Conservation (phyloP, 305 asterid genomes). For the Fraxinus floribunda region DNA sequence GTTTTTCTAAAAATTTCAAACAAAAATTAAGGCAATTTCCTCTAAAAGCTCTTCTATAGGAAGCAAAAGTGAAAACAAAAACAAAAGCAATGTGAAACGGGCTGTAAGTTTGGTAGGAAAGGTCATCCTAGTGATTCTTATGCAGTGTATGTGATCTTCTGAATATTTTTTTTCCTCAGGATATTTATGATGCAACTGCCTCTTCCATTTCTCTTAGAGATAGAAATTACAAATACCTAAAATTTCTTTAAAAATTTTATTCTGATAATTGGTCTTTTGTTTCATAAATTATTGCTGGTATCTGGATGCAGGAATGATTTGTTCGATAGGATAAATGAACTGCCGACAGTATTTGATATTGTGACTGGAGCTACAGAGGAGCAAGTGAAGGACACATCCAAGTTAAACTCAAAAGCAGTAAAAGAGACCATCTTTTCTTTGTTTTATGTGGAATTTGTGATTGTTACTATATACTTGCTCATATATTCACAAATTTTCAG, state of each 20-base stretch:
- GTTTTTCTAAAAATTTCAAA: no score
- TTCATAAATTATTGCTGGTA: constrained; percentile 7
- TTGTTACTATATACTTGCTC: background rate
- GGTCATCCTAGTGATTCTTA: background rate
- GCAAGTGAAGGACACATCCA: constrained; percentile 38
- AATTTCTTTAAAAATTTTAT: background rate
- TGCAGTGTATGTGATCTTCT: background rate
- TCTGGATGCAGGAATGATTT: constrained; percentile 44
- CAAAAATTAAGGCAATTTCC: background rate
- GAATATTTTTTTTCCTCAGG: background rate
- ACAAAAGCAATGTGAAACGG: background rate
- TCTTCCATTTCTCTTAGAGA: background rate
- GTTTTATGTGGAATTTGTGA: background rate
- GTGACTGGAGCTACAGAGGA: constrained; percentile 45
- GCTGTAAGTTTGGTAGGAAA: background rate
- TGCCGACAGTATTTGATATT: constrained; percentile 49
- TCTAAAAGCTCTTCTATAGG: background rate
- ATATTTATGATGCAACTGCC: background rate
- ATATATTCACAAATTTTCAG: background rate
- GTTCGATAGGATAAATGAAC: constrained; percentile 47
- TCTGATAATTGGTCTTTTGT: background rate
- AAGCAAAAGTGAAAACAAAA: background rate
- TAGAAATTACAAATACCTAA: background rate
- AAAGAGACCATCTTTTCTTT: background rate
- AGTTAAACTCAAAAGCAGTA: constrained; percentile 41